Base-by-base conservation (phyloP, 2,329 filamentous ascomycete species). In the Fusarium compactum region DNA sequence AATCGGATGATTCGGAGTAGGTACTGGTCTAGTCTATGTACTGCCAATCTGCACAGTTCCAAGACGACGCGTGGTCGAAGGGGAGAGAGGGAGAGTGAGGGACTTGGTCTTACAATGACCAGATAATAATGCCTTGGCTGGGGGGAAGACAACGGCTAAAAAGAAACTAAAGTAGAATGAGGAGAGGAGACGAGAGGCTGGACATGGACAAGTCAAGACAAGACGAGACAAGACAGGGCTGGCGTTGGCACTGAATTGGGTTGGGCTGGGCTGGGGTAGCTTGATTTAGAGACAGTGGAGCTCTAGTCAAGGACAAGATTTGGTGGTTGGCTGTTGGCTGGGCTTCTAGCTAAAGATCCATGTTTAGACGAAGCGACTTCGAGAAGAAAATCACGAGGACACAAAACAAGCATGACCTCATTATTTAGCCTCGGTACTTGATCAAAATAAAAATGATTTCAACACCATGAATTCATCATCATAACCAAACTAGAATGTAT, bases 391-490 rank as follows among this genome's bases (percentile, higher is more conserved):
- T 72, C 69, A 72, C 69, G 69, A 72, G 69, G 65, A 45, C 55
- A 54, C 48, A 55, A 65, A 44, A 54, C 48, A 55, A 65, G 47
- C 70, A 72, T 72, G 70, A 72, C 69, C 65, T 71, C 69, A 71
- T 57, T 70, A 41, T 18, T 24, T 18, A 50, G 14, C 24, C 51
- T 70, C 57, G 48, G 55, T 53, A 69, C 25, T 27, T 27, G 41
- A 46, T 22, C n/a, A n/a, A 15, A 51, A 12, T 44, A 44, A 44
- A 38, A 55, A 43, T 61, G 27, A 57, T 44, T 40, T 58, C 25
- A 65, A 51, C 62, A 40, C 51, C 53, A 44, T 20, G 12, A 38
- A 29, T 41, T 20, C 27, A 41, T 20, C 20, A 6, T 25, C 7
- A 15, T 5, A 25, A n/a, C 9, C 24, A 34, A 25, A 14, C 12